phyloP scores from a whole-genome alignment of 257 asterid genomes.

The Capsicum rhomboideum region DNA sequence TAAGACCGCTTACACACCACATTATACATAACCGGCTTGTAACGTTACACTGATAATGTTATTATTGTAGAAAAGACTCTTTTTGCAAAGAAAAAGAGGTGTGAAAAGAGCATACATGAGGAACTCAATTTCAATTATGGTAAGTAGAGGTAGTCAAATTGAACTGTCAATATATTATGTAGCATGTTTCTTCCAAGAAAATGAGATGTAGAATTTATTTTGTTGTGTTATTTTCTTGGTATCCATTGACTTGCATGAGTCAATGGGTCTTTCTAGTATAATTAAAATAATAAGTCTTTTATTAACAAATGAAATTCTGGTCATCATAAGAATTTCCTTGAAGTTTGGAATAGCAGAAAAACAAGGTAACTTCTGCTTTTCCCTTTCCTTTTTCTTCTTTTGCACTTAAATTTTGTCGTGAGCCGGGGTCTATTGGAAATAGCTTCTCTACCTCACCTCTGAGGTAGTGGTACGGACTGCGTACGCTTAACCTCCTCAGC shows the following conservation, averaged over 20 bases:
- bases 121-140: not conserved
- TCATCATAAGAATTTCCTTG: not conserved
- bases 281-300: not conserved
- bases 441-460: too few species aligned
- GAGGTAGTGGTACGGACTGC: too few species aligned
- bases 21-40: too few species aligned
- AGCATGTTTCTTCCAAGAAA: constrained; percentile 15
- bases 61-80: too few species aligned
- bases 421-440: too few species aligned
- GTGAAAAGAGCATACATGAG: not conserved
- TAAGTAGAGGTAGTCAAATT: not conserved
- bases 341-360: not conserved
- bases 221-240: not conserved
- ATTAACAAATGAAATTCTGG: not conserved
- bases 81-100: not conserved
- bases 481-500: too few species aligned
- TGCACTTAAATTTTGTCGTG: not conserved
- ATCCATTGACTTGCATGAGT: constrained; percentile 9
- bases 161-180: not conserved
- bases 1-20: too few species aligned
- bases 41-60: too few species aligned
- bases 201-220: constrained; percentile 1
- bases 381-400: too few species aligned
- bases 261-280: not conserved
- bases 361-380: not conserved